phyloP scores from a whole-genome alignment of 1,139 yeast genomes.

The Arxiozyma heterogenica region DNA sequence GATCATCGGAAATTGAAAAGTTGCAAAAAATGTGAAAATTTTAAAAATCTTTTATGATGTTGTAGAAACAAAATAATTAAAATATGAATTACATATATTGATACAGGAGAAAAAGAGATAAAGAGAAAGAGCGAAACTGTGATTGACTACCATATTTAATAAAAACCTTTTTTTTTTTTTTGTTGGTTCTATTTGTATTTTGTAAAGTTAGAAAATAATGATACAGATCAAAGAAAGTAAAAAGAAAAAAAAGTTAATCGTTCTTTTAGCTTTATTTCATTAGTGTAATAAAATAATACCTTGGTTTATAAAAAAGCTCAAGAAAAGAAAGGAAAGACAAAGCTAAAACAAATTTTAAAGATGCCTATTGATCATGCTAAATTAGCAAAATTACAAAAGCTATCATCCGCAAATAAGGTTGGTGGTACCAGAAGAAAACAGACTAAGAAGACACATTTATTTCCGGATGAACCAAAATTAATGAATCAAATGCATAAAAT shows the following conservation, averaged over 20 bases:
- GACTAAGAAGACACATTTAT: constrained; percentile 46
- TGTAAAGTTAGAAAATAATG: not conserved
- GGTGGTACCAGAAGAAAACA: constrained; percentile 83
- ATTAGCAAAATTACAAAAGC: constrained; percentile 74
- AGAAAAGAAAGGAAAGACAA: too few relatives aligned
- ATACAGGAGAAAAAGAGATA: too few relatives aligned
- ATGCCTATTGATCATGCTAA: constrained; percentile 87
- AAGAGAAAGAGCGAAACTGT: not conserved
- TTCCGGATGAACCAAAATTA: constrained; percentile 71
- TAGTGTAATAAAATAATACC: not conserved
- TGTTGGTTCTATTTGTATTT: too few relatives aligned
- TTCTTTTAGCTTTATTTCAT: not conserved
- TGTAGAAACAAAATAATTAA: not conserved
- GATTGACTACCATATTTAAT: too few relatives aligned
- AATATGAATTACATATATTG: too few relatives aligned
- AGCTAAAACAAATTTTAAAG: not conserved
- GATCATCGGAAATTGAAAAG: not conserved
- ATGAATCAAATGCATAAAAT: constrained; percentile 84
- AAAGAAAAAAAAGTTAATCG: not conserved
- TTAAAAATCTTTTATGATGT: not conserved
- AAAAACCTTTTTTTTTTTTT: too few relatives aligned
- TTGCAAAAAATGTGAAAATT: not conserved
- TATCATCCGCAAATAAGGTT: constrained; percentile 61
- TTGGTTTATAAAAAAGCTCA: not conserved
- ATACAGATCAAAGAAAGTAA: not conserved